phyloP scores from a whole-genome alignment of 1,284 basidiomycete species.

The Tilletia indica region DNA sequence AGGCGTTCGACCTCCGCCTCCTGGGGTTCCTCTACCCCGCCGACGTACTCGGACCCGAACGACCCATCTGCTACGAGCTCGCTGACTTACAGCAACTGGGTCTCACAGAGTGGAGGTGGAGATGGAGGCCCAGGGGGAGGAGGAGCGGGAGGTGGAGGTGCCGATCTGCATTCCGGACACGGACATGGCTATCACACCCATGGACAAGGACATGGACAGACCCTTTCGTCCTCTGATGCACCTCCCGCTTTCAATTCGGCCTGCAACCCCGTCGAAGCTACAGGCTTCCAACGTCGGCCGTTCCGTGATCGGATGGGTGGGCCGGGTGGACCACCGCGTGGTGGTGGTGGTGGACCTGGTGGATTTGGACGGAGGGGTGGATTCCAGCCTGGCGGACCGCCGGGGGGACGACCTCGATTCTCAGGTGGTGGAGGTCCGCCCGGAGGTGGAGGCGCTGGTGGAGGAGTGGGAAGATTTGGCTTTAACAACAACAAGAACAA shows the following conservation, averaged over 20 bases:
- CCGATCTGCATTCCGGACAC: neutral
- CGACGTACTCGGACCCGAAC: no score
- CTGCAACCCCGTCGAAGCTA: neutral
- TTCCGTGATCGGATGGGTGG: no score
- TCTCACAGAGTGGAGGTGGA: neutral
- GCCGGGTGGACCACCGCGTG: no score
- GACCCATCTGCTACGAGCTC: no score
- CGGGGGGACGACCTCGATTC: no score
- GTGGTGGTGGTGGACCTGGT: neutral
- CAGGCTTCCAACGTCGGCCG: neutral
- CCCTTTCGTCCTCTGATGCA: neutral
- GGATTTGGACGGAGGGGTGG: no score
- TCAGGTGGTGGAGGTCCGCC: neutral
- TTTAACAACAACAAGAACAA: neutral
- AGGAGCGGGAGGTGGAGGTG: no score
- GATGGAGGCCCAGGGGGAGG: no score
- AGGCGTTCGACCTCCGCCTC: no score
- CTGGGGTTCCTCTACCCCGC: no score
- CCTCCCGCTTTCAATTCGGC: constrained; percentile 5
- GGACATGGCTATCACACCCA: neutral
- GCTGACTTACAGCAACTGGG: no score
- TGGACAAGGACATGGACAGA: neutral
- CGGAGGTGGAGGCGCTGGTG: neutral
- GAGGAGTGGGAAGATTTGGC: neutral
- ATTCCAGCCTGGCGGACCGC: no score